phyloP scores from a whole-genome alignment of 2,329 filamentous ascomycete genomes.

The Zymoseptoria ardabiliae region DNA sequence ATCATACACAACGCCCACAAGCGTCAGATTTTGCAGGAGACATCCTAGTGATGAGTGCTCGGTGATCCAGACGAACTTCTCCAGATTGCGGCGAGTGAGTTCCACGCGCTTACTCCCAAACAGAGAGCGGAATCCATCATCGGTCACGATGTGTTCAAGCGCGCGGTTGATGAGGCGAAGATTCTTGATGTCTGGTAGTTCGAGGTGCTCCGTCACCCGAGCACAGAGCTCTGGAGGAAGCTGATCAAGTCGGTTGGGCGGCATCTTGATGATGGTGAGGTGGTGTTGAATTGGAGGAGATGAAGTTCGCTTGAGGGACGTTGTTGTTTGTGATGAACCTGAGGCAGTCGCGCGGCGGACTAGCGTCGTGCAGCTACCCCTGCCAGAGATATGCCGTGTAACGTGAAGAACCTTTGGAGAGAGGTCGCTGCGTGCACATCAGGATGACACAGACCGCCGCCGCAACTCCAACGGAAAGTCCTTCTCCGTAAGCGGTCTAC shows the following conservation, averaged over 20 bases:
- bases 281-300: too few species aligned
- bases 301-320: not conserved
- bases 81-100: not conserved
- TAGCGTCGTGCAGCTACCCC: not conserved
- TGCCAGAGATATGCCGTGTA: not conserved
- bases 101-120: not conserved
- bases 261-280: not conserved
- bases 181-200: not conserved
- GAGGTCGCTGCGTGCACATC: not conserved
- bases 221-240: not conserved
- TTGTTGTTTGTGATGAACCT: not conserved
- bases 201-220: not conserved
- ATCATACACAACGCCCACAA: too few species aligned
- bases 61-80: not conserved
- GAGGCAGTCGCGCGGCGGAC: not conserved
- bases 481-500: constrained; percentile 14
- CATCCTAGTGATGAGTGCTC: too few species aligned
- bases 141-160: not conserved
- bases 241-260: not conserved
- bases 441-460: constrained; percentile 6
- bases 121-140: not conserved
- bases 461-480: constrained; percentile 17
- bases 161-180: not conserved
- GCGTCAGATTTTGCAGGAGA: too few species aligned
- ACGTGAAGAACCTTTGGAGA: not conserved